Evolutionary conservation across 2,329 filamentous ascomycete species (phyloP).

Genomic region (Aspergillus candidus): DNA sequence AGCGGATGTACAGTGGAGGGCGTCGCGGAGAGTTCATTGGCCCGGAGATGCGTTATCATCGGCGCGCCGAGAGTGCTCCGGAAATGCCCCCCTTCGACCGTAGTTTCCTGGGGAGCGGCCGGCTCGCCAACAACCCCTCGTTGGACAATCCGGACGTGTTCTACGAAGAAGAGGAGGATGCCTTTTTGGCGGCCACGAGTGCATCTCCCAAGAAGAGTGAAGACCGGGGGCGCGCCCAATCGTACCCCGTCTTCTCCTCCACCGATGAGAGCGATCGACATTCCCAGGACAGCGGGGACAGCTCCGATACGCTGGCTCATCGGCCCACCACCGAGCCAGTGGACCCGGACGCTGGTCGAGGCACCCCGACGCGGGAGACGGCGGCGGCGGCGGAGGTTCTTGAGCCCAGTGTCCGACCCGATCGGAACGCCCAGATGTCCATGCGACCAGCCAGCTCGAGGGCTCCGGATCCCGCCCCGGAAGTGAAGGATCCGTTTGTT

Average conservation of each 20-base stretch:
- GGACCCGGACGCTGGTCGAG: conserved; percentile 15
- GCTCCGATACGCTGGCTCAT: conserved; percentile 22
- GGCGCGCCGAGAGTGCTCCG: conserved; percentile 45
- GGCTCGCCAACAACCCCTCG: conserved; percentile 33
- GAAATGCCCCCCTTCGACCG: conserved; percentile 45
- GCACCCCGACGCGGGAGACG: too few relatives aligned
- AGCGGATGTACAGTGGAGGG: conserved; percentile 46
- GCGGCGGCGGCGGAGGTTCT: too few relatives aligned
- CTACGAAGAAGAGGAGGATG: conserved; percentile 47
- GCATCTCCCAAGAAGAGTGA: conserved; percentile 21
- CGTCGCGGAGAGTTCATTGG: conserved; percentile 42
- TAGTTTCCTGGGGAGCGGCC: conserved; percentile 31
- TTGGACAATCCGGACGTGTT: conserved; percentile 44
- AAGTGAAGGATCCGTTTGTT: conserved; percentile 17
- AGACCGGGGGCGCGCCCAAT: conserved; percentile 7
- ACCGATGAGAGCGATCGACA: conserved; percentile 13
- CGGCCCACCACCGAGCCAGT: conserved; percentile 9
- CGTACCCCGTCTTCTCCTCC: neutral
- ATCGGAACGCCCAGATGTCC: too few relatives aligned
- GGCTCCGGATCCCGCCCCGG: too few relatives aligned
- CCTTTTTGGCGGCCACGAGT: conserved; percentile 39
- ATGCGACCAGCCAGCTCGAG: too few relatives aligned
- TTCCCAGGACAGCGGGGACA: conserved; percentile 21
- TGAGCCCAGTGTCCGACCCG: too few relatives aligned
- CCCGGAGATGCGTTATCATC: conserved; percentile 46